Conservation (phyloP, 306 rosid species). For the Clitoria ternatea region DNA sequence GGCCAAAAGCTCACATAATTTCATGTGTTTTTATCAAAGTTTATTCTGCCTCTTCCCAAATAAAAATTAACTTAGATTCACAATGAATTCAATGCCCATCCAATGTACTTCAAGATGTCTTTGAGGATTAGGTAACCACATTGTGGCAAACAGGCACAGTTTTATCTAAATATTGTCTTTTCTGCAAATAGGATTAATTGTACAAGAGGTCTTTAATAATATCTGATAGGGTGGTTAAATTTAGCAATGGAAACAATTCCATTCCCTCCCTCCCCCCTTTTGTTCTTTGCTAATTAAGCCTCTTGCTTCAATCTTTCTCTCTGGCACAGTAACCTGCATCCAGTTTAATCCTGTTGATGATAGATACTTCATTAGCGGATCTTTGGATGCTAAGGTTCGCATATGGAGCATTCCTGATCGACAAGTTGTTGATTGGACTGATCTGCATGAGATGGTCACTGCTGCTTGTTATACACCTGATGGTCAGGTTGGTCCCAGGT, state of each 20-base stretch:
- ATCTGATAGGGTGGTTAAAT: constrained; percentile 12
- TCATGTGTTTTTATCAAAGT: background rate
- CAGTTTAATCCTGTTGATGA: constrained; percentile 99
- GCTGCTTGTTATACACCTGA: constrained; percentile 99
- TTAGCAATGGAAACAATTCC: constrained; percentile 14
- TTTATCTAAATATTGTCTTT: background rate
- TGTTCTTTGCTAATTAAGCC: constrained; percentile 37
- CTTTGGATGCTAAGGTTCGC: constrained; percentile 96
- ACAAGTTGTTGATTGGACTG: constrained; percentile 96
- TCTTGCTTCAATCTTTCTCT: constrained; percentile 41
- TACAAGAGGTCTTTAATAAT: background rate
- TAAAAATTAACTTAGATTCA: background rate
- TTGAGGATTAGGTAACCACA: background rate
- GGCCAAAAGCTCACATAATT: background rate
- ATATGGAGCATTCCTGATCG: constrained; percentile 95
- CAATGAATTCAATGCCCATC: background rate
- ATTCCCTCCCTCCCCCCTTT: background rate
- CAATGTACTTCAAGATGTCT: background rate
- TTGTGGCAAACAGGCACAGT: background rate
- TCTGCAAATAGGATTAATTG: background rate
- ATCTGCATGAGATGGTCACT: constrained; percentile 97
- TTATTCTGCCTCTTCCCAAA: background rate
- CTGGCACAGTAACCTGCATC: constrained; percentile 95
- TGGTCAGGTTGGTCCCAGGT: constrained; percentile 81
- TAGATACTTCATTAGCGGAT: constrained; percentile 97